These are phyloP conservation scores for Sarocladiaceae sp. DNA, from an alignment of 2,329 filamentous ascomycete species.

Conservation along the genomic window DNA sequence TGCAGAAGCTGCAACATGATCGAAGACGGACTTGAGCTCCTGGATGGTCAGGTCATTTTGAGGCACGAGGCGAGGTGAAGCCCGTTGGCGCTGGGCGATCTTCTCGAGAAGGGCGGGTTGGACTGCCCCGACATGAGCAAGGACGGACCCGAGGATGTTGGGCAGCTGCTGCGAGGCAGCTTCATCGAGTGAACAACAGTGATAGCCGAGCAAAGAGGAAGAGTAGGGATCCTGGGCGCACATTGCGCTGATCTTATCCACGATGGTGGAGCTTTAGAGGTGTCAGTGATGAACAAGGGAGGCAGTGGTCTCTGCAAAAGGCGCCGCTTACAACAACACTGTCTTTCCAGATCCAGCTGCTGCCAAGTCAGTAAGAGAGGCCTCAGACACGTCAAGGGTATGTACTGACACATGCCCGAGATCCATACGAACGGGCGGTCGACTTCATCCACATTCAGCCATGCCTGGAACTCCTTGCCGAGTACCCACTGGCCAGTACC, in stretches of 20 bases:
- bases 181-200: constrained; percentile 19
- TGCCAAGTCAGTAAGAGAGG: background rate
- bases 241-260: constrained; percentile 14
- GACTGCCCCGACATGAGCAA: constrained; percentile 16
- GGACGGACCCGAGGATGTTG: constrained; percentile 22
- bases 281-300: background rate
- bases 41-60: constrained; percentile 16
- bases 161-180: constrained; percentile 19
- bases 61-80: constrained; percentile 12
- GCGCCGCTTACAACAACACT: constrained; percentile 17
- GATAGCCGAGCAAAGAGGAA: constrained; percentile 16
- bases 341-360: constrained; percentile 23
- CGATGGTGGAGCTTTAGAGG: constrained; percentile 16
- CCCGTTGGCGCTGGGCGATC: constrained; percentile 13
- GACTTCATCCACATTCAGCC: constrained; percentile 12
- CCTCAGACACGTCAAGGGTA: no score
- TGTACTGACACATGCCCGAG: constrained; percentile 17
- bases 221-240: constrained; percentile 6
- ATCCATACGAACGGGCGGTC: constrained; percentile 18
- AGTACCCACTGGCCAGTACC: constrained; percentile 17
- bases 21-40: constrained; percentile 13
- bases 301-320: background rate
- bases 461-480: constrained; percentile 12
- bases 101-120: constrained; percentile 14
- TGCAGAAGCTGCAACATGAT: constrained; percentile 10